Percentiles rank a stretch among this genome's conserved stretches.
These are phyloP conservation scores for Castanea sativa DNA, from an alignment of 306 rosid species.

Conservation along the genomic window DNA sequence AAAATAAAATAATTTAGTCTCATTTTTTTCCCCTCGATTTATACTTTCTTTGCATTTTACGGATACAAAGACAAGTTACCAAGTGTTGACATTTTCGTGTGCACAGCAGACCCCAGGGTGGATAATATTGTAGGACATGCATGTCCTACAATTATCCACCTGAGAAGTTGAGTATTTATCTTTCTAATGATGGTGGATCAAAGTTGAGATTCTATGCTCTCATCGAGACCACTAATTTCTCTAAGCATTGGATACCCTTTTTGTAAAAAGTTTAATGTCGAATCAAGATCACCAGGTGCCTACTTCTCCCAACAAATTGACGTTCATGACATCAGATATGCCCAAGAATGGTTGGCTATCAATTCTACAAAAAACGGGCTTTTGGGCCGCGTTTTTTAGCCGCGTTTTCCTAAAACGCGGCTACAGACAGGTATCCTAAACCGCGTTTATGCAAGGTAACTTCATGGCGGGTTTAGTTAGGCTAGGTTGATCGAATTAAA, in stretches of 20 bases:
- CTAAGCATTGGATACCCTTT: slow-evolving; percentile 68
- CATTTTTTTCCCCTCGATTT: neutral
- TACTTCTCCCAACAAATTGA: slow-evolving; percentile 41
- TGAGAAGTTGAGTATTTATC: too few species aligned
- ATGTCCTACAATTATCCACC: too few species aligned
- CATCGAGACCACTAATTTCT: slow-evolving; percentile 43
- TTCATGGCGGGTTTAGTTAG: neutral
- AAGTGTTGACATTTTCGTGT: slow-evolving; percentile 53
- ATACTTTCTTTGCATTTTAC: neutral
- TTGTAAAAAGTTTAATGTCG: slow-evolving; percentile 47
- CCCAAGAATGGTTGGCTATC: slow-evolving; percentile 27
- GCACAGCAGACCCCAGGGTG: slow-evolving; percentile 55
- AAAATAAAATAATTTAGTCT: too few species aligned
- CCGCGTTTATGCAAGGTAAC: too few species aligned
- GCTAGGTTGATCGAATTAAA: too few species aligned
- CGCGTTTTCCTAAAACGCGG: too few species aligned
- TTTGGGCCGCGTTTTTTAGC: too few species aligned
- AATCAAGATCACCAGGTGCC: slow-evolving; percentile 54
- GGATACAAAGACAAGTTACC: too few species aligned
- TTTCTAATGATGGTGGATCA: slow-evolving; percentile 57
- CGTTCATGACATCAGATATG: neutral
- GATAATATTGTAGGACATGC: too few species aligned
- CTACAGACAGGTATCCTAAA: too few species aligned
- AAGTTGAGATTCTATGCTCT: slow-evolving; percentile 70
- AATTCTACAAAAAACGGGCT: too few species aligned